phyloP scores from a whole-genome alignment of 2,329 filamentous ascomycete genomes.

The Sphaerulina vaccinii region DNA sequence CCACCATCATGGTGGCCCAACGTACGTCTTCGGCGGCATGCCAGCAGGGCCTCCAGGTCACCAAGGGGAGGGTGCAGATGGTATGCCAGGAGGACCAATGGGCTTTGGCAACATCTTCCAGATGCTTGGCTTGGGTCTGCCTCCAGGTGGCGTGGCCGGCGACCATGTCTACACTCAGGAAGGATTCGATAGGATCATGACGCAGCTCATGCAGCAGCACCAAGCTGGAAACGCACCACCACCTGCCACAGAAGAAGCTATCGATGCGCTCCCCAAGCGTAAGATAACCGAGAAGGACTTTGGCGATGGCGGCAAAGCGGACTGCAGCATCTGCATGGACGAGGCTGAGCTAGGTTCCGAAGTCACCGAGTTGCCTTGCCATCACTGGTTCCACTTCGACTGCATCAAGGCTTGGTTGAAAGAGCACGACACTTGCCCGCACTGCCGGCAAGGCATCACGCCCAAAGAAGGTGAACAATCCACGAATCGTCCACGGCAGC shows the following conservation, averaged over 20 bases:
- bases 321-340: constrained; percentile 96
- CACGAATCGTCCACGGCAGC: constrained; percentile 26
- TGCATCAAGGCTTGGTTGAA: constrained; percentile 82
- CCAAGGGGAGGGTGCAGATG: neutral
- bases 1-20: neutral
- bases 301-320: constrained; percentile 66
- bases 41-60: neutral
- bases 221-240: constrained; percentile 74
- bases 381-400: constrained; percentile 86
- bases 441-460: constrained; percentile 63
- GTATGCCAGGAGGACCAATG: constrained; percentile 14
- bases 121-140: constrained; percentile 27
- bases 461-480: constrained; percentile 30
- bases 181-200: constrained; percentile 83
- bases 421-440: constrained; percentile 90
- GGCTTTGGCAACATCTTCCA: constrained; percentile 27
- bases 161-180: constrained; percentile 91
- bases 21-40: constrained; percentile 5
- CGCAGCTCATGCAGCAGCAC: constrained; percentile 82
- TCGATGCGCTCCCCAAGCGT: constrained; percentile 66
- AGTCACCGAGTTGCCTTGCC: constrained; percentile 78
- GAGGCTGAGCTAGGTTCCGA: constrained; percentile 70
- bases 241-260: constrained; percentile 73
- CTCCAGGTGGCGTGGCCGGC: constrained; percentile 53
- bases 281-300: constrained; percentile 69